Conservation (phyloP, 164 flowering plant species). For the Berberis thunbergii region DNA sequence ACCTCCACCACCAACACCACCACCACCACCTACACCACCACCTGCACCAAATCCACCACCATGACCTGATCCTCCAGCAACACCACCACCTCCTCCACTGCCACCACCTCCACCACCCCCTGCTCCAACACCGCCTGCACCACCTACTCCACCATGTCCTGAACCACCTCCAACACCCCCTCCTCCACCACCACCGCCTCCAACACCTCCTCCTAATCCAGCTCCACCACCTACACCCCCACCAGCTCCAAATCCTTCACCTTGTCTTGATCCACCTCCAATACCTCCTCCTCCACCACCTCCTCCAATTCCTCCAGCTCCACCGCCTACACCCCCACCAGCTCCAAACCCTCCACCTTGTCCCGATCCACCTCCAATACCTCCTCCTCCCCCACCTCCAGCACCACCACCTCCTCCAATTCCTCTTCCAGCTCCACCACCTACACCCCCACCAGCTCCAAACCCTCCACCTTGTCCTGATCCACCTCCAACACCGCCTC, state of each 20-base stretch:
- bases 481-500: slow-evolving; percentile 11
- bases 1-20: too few relatives aligned
- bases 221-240: slow-evolving; percentile 14
- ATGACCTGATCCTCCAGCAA: too few relatives aligned
- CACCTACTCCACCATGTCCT: slow-evolving; percentile 3
- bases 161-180: slow-evolving; percentile 7
- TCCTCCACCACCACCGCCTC: slow-evolving; percentile 18
- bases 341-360: slow-evolving; percentile 3
- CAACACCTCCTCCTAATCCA: slow-evolving; percentile 16
- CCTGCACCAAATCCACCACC: slow-evolving; percentile 6
- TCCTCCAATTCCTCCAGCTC: slow-evolving; percentile 10
- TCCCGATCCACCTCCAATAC: slow-evolving; percentile 1
- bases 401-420: slow-evolving; percentile 3
- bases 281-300: slow-evolving; percentile 12
- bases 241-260: slow-evolving; percentile 11
- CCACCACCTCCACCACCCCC: too few relatives aligned
- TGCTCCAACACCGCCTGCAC: slow-evolving; percentile 3
- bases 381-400: slow-evolving; percentile 19
- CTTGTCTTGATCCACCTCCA: slow-evolving; percentile 2
- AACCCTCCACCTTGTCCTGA: slow-evolving; percentile 14
- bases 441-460: slow-evolving; percentile 17
- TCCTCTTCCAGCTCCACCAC: slow-evolving; percentile 10
- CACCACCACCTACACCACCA: slow-evolving; percentile 5
- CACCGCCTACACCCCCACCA: slow-evolving; percentile 13
- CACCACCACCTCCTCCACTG: too few relatives aligned